phyloP scores from a whole-genome alignment of 2,329 filamentous ascomycete species.

The Penicillium olsonii region DNA sequence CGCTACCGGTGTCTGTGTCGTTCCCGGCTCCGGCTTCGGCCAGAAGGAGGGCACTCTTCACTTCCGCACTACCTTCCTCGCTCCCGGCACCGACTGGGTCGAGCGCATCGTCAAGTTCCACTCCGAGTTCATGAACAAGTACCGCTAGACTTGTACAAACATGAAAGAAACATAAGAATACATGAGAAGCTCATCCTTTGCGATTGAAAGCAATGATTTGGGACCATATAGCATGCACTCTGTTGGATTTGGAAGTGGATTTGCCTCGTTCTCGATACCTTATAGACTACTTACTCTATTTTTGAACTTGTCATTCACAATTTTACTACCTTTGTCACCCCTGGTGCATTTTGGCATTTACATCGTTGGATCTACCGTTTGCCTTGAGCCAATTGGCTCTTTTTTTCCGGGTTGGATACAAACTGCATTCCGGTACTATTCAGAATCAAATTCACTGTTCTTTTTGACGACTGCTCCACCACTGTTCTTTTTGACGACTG shows the following conservation, averaged over 20 bases:
- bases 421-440: neutral
- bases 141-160: slow-evolving; percentile 24
- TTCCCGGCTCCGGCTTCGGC: slow-evolving; percentile 89
- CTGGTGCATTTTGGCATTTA: neutral
- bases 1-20: slow-evolving; percentile 90
- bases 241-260: slow-evolving; percentile 1
- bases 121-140: slow-evolving; percentile 85
- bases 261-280: slow-evolving; percentile 4
- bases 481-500: neutral
- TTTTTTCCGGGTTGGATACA: neutral
- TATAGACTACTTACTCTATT: slow-evolving; percentile 13
- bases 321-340: neutral
- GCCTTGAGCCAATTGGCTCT: neutral
- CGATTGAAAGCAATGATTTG: neutral
- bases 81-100: slow-evolving; percentile 94
- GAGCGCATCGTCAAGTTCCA: slow-evolving; percentile 87
- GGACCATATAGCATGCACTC: neutral
- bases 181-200: neutral
- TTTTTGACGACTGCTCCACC: neutral
- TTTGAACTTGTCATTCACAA: slow-evolving; percentile 3
- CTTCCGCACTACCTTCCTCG: slow-evolving; percentile 95
- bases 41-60: slow-evolving; percentile 90
- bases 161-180: slow-evolving; percentile 3
- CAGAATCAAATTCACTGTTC: neutral
- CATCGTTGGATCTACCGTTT: neutral